Percentiles rank a stretch among this genome's conserved stretches.
These are phyloP conservation scores for Marasmius tenuissimus DNA, from an alignment of 1,284 basidiomycete species.

Conservation along the genomic window DNA sequence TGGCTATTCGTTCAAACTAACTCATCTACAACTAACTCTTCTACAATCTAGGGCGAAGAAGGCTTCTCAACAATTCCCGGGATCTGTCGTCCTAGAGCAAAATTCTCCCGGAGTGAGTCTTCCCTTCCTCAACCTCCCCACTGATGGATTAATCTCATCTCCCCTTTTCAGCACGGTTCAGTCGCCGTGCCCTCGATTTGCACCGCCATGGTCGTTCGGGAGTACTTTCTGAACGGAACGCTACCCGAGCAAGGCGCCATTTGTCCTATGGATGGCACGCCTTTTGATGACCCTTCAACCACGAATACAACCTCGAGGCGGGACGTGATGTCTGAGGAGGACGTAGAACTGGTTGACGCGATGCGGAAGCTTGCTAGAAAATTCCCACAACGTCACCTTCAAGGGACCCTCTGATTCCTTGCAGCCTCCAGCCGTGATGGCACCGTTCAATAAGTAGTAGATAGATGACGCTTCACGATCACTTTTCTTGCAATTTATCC, in stretches of 20 bases:
- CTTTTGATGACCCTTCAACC: not conserved
- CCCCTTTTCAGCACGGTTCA: conserved; percentile 11
- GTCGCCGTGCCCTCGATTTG: conserved; percentile 14
- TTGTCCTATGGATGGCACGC: conserved; percentile 9
- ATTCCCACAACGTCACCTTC: too few species aligned
- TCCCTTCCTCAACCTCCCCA: not conserved
- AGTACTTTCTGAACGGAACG: conserved; percentile 16
- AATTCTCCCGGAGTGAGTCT: conserved; percentile 12
- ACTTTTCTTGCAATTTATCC: too few species aligned
- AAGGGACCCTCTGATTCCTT: too few species aligned
- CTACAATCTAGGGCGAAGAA: conserved; percentile 1
- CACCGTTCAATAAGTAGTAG: too few species aligned
- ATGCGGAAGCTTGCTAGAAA: too few species aligned
- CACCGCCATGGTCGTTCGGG: conserved; percentile 7
- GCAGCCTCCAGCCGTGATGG: too few species aligned
- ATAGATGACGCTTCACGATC: too few species aligned
- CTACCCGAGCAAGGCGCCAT: conserved; percentile 10
- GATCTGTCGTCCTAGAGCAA: conserved; percentile 14
- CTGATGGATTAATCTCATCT: not conserved
- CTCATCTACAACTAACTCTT: not conserved
- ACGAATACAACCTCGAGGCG: too few species aligned
- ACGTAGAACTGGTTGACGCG: too few species aligned
- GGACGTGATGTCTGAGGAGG: too few species aligned
- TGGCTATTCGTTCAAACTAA: not conserved
- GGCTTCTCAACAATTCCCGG: conserved; percentile 10